Percentiles rank a stretch among this genome's conserved stretches.
These are phyloP conservation scores for Tylopilus vinaceipallidus DNA, from an alignment of 768 basidiomycete genomes.

Conservation along the genomic window DNA sequence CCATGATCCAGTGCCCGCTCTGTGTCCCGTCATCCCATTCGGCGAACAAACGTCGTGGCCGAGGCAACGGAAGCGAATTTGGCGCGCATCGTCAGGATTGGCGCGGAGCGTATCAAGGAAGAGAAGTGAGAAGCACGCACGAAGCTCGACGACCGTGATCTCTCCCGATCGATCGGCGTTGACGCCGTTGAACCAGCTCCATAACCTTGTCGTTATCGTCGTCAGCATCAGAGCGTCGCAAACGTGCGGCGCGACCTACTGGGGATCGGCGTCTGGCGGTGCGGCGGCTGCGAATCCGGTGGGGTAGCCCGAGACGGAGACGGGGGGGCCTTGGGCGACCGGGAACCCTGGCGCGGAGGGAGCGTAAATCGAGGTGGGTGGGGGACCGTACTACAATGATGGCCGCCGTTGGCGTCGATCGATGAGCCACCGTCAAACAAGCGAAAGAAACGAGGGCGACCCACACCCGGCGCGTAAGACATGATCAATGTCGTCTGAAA, in stretches of 20 bases:
- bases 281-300: slow-evolving; percentile 8
- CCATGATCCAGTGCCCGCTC: slow-evolving; percentile 54
- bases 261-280: slow-evolving; percentile 65
- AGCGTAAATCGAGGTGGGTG: slow-evolving; percentile 9
- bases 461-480: slow-evolving; percentile 22
- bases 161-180: slow-evolving; percentile 67
- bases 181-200: slow-evolving; percentile 70
- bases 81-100: too few species aligned
- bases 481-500: slow-evolving; percentile 1
- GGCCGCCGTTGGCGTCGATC: not conserved
- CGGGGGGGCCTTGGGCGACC: too few species aligned
- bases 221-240: too few species aligned
- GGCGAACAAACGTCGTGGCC: too few species aligned
- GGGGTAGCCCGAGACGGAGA: slow-evolving; percentile 13
- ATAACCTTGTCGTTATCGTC: too few species aligned
- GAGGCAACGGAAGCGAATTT: too few species aligned
- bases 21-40: slow-evolving; percentile 16
- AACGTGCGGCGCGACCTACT: slow-evolving; percentile 41
- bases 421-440: not conserved
- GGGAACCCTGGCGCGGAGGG: not conserved
- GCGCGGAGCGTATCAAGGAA: not conserved
- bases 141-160: slow-evolving; percentile 64
- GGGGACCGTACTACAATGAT: slow-evolving; percentile 4
- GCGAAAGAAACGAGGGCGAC: not conserved
- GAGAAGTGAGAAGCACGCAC: too few species aligned